Evolutionary conservation across 1,284 basidiomycete genomes (phyloP), one percentile per base, ranked within the genome.

Genomic region (Stygiomarasmius scandens): DNA sequence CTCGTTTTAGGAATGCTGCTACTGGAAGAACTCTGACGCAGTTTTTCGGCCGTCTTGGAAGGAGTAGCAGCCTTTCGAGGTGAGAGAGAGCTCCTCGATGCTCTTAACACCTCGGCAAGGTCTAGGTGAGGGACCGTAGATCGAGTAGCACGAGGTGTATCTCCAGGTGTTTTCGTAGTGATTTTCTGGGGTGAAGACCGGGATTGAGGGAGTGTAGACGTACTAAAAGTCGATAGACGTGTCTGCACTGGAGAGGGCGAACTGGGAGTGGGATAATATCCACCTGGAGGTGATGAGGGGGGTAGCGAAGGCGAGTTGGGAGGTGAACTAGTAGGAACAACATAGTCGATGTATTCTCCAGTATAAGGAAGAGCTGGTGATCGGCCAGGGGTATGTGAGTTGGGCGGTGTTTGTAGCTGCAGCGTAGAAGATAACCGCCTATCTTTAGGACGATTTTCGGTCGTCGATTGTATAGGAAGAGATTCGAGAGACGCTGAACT

Each of bases 341-440:
- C 57, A 36, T 59, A 50, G 46, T 69, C 64, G 32, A 64, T 58
- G 46, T 57, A 49, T 62, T 49, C 24, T 58, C 63, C 24, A 29
- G 34, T 9, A 58, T 59, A 22, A 63, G 70, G 46, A 63, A 62
- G 23, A 24, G 54, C n/a, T n/a, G n/a, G 54, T 43, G 54, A 50
- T n/a, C 38, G 38, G 2, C 12, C 54, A 22, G 54, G 36, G 19
- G 54, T 50, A 22, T 71, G 67, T 14, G 79, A 80, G 34, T 63
- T 69, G 0, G 78, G 79, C 36, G 79, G 79, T 4, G 79, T 81
- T 49, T 74, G 67, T 4, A 80, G 66, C 57, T 73, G 73, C n/a
- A 16, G 65, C 24, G 36, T 45, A 25, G 60, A 47, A 12, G 46
- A 57, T 41, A n/a, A 16, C 16, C n/a, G 38, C 16, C n/a, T 41